A percentile compares a stretch with the other conserved stretches of the same genome.
These are phyloP conservation scores for Stachybotrys chlorohalonatus DNA, from an alignment of 2,329 filamentous ascomycete species.

Conservation along the genomic window DNA sequence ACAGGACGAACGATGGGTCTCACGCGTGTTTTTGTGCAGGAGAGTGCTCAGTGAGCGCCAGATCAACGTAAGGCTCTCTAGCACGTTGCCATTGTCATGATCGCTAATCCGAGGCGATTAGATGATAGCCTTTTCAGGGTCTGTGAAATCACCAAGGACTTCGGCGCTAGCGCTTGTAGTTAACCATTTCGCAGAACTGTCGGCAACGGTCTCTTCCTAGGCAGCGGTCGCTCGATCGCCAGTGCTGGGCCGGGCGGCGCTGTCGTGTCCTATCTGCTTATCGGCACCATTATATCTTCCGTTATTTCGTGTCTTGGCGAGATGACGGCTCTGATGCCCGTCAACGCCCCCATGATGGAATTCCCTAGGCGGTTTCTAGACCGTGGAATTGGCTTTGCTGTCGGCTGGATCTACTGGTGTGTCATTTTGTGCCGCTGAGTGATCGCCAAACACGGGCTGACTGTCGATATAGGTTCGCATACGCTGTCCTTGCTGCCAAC, in stretches of 20 bases:
- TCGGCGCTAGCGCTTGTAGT: neutral
- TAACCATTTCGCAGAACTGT: slow-evolving; percentile 2
- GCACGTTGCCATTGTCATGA: neutral
- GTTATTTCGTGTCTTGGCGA: slow-evolving; percentile 32
- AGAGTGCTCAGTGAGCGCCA: slow-evolving; percentile 29
- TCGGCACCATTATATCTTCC: slow-evolving; percentile 31
- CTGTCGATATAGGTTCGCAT: slow-evolving; percentile 22
- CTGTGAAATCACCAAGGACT: neutral
- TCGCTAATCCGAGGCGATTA: slow-evolving; percentile 5
- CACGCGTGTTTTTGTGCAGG: slow-evolving; percentile 12
- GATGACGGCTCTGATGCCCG: slow-evolving; percentile 29
- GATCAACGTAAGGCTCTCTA: slow-evolving; percentile 22
- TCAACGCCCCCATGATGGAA: slow-evolving; percentile 28
- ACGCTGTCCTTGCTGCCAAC: slow-evolving; percentile 23
- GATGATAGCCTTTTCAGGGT: slow-evolving; percentile 37
- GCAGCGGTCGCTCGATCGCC: slow-evolving; percentile 27
- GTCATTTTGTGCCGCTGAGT: too few relatives aligned
- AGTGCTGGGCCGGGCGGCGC: slow-evolving; percentile 30
- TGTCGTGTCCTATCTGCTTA: slow-evolving; percentile 28
- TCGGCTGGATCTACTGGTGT: slow-evolving; percentile 29
- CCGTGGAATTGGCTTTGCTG: slow-evolving; percentile 25
- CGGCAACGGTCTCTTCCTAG: slow-evolving; percentile 25
- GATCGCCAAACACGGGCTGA: neutral
- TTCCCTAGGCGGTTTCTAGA: slow-evolving; percentile 26
- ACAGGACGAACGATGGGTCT: neutral